Base-by-base conservation (phyloP, 805 yeast species). In the Wickerhamiella alocasiicola region DNA sequence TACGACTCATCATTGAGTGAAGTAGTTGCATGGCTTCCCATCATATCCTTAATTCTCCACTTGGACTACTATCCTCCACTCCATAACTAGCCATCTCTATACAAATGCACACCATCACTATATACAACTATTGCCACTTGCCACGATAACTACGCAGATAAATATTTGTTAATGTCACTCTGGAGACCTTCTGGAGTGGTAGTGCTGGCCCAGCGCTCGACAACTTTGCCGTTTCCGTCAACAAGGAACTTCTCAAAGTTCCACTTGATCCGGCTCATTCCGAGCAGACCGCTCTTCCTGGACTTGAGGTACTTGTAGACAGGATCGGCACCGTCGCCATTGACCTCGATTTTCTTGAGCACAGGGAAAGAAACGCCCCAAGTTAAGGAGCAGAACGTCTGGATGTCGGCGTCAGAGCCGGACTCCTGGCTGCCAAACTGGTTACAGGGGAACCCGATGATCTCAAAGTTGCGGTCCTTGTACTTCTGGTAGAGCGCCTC, bases 291-390 rank as follows among this genome's bases (percentile, higher is more conserved):
- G 4, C 67, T 51, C 70, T 75, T 68, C 71, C 73, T 58, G 31
- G 63, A 52, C 67, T 91, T 88, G 59, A 88, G 70, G 66, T 59
- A 87, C 54, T 71, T 65, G 64, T 76, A 88, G 27, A 88, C 85
- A 15, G 88, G 83, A 56, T 81, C 87, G 16, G 83, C 76, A 32
- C 75, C 62, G 46, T 68, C 61, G 39, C 98, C 98, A 59, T 88
- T 91, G 51, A 91, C 97, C 31, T 87, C 85, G 45, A 85, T 61
- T 68, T 87, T 88, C 58, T 72, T 69, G 72, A 88, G 64, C 24
- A 88, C 71, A 23, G 95, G 95, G 78, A 91, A 88, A 13, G 80
- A 66, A 31, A 88, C 96, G 41, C 95, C 95, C 59, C 76, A 91
- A 66, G 83, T 85, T 53, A 76, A 55, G 33, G 72, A 62, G 61